A percentile compares a stretch with the other conserved stretches of the same genome.
Evolutionary conservation across 805 yeast species (phyloP).

Genomic region (Saccharomycopsis olivae): DNA sequence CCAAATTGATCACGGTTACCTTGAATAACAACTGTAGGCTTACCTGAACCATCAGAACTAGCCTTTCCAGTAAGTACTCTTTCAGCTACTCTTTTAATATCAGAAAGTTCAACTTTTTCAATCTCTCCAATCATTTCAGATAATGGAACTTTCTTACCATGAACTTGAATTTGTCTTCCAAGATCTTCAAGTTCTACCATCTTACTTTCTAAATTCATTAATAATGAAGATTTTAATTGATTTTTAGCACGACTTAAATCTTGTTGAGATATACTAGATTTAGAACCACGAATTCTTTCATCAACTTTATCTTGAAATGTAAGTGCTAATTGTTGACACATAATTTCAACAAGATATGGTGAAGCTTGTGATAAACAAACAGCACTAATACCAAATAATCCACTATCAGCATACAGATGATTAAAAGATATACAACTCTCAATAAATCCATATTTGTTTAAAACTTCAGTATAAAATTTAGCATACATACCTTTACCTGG

Average conservation of each 20-base stretch:
- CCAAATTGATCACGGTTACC: constrained; percentile 83
- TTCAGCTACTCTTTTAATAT: constrained; percentile 64
- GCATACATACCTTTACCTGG: constrained; percentile 99
- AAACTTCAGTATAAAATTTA: constrained; percentile 79
- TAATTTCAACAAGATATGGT: constrained; percentile 68
- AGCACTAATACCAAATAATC: constrained; percentile 81
- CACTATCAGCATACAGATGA: constrained; percentile 83
- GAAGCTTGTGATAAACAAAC: constrained; percentile 84
- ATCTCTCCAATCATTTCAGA: constrained; percentile 75
- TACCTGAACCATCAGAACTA: constrained; percentile 41
- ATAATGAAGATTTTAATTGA: constrained; percentile 74
- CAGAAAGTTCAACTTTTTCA: constrained; percentile 53
- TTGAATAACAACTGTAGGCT: constrained; percentile 82
- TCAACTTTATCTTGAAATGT: constrained; percentile 31
- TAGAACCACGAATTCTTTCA: neutral
- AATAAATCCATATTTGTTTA: constrained; percentile 83
- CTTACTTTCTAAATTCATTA: constrained; percentile 89
- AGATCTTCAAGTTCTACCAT: constrained; percentile 91
- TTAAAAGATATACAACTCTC: constrained; percentile 84
- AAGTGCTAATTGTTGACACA: constrained; percentile 50
- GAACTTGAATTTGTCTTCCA: constrained; percentile 88
- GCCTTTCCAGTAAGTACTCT: constrained; percentile 63
- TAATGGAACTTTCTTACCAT: constrained; percentile 63
- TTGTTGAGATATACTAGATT: constrained; percentile 24
- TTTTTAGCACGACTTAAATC: constrained; percentile 89